Percentiles rank a stretch among this genome's conserved stretches.
Evolutionary conservation across 352 stramenopile genomes (phyloP).

Genomic region (Phytophthora chlamydospora): DNA sequence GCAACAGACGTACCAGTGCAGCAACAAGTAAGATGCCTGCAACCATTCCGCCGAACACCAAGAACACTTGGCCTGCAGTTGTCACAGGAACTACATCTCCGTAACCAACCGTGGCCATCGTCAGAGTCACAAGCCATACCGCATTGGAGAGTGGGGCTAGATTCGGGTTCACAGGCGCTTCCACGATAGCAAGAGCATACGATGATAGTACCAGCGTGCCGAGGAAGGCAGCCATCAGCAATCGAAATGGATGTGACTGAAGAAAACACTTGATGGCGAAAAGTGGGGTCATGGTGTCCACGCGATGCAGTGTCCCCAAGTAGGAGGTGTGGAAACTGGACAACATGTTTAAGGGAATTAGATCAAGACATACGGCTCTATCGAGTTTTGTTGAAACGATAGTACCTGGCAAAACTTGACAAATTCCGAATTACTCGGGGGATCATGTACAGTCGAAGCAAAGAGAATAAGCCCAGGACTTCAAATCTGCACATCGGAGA

Average conservation of each 20-base stretch:
- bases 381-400: neutral
- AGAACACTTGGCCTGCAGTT: conserved; percentile 56
- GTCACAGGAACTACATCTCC: conserved; percentile 67
- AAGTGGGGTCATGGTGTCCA: conserved; percentile 78
- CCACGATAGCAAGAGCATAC: conserved; percentile 72
- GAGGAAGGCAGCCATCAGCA: conserved; percentile 53
- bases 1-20: conserved; percentile 51
- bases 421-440: conserved; percentile 76
- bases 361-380: too few species aligned
- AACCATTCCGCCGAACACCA: conserved; percentile 73
- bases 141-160: conserved; percentile 64
- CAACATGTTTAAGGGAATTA: neutral
- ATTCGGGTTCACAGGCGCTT: conserved; percentile 66
- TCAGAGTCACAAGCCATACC: conserved; percentile 75
- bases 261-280: conserved; percentile 87
- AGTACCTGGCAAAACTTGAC: conserved; percentile 76
- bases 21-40: conserved; percentile 73
- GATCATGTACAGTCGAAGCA: conserved; percentile 82
- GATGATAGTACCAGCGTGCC: conserved; percentile 56
- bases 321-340: conserved; percentile 79
- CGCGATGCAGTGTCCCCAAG: conserved; percentile 70
- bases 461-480: conserved; percentile 63
- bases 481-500: conserved; percentile 48
- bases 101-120: conserved; percentile 82
- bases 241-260: conserved; percentile 66